These are phyloP conservation scores for Aspergillus sojae DNA, from an alignment of 2,329 filamentous ascomycete species.

Conservation along the genomic window DNA sequence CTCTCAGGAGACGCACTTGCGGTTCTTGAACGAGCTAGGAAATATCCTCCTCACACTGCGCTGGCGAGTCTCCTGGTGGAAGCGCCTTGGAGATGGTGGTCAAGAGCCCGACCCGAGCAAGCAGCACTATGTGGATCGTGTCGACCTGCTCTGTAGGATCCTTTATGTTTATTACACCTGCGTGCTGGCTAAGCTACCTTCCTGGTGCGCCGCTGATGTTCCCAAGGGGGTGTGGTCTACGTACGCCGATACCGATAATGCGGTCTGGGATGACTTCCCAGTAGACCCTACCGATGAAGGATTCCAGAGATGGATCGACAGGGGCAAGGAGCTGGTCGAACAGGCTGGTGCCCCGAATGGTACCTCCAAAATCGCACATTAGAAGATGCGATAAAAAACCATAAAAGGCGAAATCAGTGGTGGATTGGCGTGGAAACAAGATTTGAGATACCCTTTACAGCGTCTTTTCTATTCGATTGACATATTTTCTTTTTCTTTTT, in stretches of 20 bases:
- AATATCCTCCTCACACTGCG: conserved; percentile 47
- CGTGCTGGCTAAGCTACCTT: conserved; percentile 45
- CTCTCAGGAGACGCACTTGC: conserved; percentile 44
- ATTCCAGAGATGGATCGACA: conserved; percentile 45
- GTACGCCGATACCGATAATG: conserved; percentile 44
- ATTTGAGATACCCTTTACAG: conserved; percentile 40
- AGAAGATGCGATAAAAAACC: neutral
- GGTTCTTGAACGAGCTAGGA: conserved; percentile 44
- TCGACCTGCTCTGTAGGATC: conserved; percentile 45
- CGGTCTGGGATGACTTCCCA: conserved; percentile 49
- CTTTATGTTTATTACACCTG: conserved; percentile 52
- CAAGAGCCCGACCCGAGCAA: conserved; percentile 37
- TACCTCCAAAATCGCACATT: conserved; percentile 28
- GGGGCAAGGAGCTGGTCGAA: conserved; percentile 43
- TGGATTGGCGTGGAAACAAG: conserved; percentile 32
- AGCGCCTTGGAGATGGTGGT: conserved; percentile 43
- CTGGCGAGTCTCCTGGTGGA: conserved; percentile 51
- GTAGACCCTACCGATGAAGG: conserved; percentile 40
- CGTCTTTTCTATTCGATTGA: conserved; percentile 9
- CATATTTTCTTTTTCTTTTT: conserved; percentile 4
- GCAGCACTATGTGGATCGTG: conserved; percentile 44
- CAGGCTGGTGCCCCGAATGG: conserved; percentile 41
- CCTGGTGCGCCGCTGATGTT: conserved; percentile 40
- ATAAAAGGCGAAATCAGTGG: conserved; percentile 6
- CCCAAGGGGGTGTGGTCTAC: conserved; percentile 45